phyloP scores from a whole-genome alignment of 148 eudicot genomes.

The Nepenthes gracilis region DNA sequence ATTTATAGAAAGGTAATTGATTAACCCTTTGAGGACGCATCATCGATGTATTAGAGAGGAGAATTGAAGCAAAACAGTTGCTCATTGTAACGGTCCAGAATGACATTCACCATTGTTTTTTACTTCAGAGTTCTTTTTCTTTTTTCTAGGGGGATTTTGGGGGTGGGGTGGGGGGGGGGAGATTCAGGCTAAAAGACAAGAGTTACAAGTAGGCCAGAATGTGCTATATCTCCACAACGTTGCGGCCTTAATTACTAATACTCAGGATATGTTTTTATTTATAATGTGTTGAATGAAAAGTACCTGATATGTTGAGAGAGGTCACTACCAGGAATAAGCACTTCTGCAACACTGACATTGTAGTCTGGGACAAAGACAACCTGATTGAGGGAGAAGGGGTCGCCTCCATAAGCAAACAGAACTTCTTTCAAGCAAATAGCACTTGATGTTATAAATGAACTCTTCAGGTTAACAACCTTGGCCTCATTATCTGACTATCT shows the following conservation, averaged over 20 bases:
- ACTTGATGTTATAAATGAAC: too few relatives aligned
- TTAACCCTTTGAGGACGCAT: too few relatives aligned
- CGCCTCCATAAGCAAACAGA: neutral
- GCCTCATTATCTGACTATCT: too few relatives aligned
- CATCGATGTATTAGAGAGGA: neutral
- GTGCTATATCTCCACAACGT: too few relatives aligned
- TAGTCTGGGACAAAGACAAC: conserved; percentile 95
- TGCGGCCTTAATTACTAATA: too few relatives aligned
- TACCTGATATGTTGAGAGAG: conserved; percentile 98
- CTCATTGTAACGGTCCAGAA: too few relatives aligned
- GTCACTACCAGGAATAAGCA: conserved; percentile 90
- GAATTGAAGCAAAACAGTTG: neutral
- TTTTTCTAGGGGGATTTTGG: too few relatives aligned
- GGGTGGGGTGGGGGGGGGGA: conserved; percentile 2
- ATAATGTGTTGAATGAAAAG: neutral
- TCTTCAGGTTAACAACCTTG: too few relatives aligned
- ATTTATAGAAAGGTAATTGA: neutral
- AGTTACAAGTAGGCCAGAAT: too few relatives aligned
- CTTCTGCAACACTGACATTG: conserved; percentile 94
- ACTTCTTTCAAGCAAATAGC: too few relatives aligned
- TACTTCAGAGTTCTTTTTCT: too few relatives aligned
- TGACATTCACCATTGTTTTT: too few relatives aligned
- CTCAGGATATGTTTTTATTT: neutral
- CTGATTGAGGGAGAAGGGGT: conserved; percentile 24
- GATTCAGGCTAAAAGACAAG: neutral